A percentile compares a stretch with the other conserved stretches of the same genome.
These are phyloP conservation scores for Phytopythium boreale DNA, from an alignment of 352 stramenopile genomes.

Conservation along the genomic window DNA sequence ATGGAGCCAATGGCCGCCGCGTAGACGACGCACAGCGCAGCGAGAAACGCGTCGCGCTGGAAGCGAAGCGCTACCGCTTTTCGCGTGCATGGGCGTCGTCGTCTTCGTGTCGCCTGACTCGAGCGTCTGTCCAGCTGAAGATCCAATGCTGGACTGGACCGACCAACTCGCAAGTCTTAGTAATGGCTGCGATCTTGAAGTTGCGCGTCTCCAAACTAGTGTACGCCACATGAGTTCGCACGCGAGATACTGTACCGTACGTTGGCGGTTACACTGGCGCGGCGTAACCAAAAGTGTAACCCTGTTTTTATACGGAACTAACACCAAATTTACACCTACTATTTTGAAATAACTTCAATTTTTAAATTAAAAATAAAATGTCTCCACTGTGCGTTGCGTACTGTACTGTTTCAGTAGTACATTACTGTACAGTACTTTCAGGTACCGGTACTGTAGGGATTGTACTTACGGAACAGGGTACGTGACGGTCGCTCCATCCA, in stretches of 20 bases:
- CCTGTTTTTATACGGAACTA: not conserved
- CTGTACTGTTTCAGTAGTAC: no score
- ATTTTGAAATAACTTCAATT: no score
- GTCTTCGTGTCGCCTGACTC: not conserved
- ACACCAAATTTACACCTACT: no score
- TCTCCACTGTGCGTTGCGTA: not conserved
- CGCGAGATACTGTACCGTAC: no score
- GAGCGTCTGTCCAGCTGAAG: no score
- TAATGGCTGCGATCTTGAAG: not conserved
- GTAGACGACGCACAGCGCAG: conserved; percentile 46
- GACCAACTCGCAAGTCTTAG: no score
- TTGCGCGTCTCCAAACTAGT: not conserved
- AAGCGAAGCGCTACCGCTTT: conserved; percentile 26
- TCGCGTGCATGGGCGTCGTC: no score
- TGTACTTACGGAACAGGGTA: no score
- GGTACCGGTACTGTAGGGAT: no score
- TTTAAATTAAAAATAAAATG: not conserved
- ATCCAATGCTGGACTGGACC: no score
- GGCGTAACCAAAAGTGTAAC: not conserved
- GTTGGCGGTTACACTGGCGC: no score
- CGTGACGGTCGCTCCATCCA: not conserved
- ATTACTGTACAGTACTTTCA: not conserved
- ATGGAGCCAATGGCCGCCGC: conserved; percentile 75
- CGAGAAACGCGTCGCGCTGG: conserved; percentile 37
- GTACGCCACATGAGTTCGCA: not conserved